Base-by-base conservation (phyloP, 1,139 yeast species). In the Kurtzmaniella quercitrusa region DNA sequence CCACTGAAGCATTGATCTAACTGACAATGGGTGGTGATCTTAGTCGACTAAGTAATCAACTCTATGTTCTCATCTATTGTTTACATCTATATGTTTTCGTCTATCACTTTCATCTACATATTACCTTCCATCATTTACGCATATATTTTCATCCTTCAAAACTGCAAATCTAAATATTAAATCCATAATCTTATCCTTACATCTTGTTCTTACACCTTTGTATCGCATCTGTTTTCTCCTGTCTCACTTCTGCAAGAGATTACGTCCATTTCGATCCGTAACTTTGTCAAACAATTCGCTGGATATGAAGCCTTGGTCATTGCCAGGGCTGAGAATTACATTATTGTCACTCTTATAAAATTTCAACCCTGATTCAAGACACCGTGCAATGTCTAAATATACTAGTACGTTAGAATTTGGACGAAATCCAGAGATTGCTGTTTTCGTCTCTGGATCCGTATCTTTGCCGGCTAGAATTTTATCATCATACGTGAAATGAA, bases 401-500 rank as follows among this genome's bases (percentile, higher is more conserved):
- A 93, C 82, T 45, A 81, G 63, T 1, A 84, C 79, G 38, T 77
- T 70, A 47, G 87, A 73, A 43, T 68, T 68, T n/a, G 61, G 56
- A 42, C 97, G 69, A 66, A 89, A 77, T 1, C 98, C 98, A 47
- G 93, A 81, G 7, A 83, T 68, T 3, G 80, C 79, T 2, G 58
- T 59, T 18, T 66, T 65, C 29, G 23, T 8, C 23, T 21, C 23
- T 21, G 23, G 23, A 5, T 21, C 23, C 23, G 23, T 21, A 8
- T 21, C 23, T 21, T 67, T 64, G 19, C 56, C 60, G 18, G 8
- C 18, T 12, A 6, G 17, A 5, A 14, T 31, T 3, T 14, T 9
- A 6, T 60, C 58, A 31, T 52, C 56, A 12, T 63, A 60, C 2
- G 77, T 59, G 57, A 93, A 73, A 62, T 93, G 98, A 18, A 93